phyloP scores from a whole-genome alignment of 495 filamentous ascomycete species.

The Neurospora sp. region DNA sequence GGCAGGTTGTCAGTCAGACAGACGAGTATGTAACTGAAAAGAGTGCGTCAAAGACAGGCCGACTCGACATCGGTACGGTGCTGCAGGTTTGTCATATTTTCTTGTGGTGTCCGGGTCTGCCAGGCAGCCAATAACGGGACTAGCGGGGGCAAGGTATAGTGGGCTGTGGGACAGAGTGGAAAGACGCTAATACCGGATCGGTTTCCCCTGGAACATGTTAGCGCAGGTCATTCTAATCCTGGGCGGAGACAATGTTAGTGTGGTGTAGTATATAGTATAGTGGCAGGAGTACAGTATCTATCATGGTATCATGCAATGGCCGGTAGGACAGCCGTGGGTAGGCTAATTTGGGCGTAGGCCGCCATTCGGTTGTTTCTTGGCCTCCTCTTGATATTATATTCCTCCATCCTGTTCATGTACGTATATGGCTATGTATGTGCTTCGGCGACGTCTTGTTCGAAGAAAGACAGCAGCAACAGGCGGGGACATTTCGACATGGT shows the following conservation, averaged over 20 bases:
- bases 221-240: not conserved
- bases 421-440: not conserved
- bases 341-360: not conserved
- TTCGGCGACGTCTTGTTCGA: not conserved
- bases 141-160: not conserved
- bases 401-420: not conserved
- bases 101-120: not conserved
- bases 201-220: not conserved
- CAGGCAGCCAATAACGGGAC: not conserved
- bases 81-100: not conserved
- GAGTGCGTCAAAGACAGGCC: not conserved
- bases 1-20: not conserved
- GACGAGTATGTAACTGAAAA: not conserved
- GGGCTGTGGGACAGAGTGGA: not conserved
- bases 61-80: not conserved
- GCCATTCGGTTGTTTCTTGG: not conserved
- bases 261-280: not conserved
- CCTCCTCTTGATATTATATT: not conserved
- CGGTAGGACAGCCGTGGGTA: not conserved
- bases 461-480: not conserved
- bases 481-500: not conserved
- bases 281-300: not conserved
- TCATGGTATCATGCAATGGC: not conserved
- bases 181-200: not conserved
- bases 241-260: not conserved